Conservation (phyloP, 805 yeast genomes). For the Cyberlindnera lachancei region DNA sequence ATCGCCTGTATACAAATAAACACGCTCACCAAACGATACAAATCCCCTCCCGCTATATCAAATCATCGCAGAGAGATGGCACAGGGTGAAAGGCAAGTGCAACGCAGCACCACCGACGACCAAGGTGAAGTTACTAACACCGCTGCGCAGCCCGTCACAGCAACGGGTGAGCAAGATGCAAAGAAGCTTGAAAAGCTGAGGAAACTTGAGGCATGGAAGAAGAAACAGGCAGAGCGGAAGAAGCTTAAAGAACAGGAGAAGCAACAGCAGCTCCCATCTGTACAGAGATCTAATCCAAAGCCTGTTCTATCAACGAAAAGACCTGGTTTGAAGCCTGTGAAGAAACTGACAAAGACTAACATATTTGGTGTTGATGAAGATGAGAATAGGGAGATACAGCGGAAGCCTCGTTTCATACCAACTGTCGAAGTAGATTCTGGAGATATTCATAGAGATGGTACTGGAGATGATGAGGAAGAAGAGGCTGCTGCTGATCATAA, state of each 20-base stretch:
- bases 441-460: background rate
- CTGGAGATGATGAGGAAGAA: slow-evolving; percentile 9
- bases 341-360: background rate
- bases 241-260: slow-evolving; percentile 15
- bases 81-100: no score
- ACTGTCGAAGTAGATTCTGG: background rate
- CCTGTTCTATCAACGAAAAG: background rate
- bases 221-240: slow-evolving; percentile 27
- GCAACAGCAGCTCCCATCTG: slow-evolving; percentile 2
- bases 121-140: no score
- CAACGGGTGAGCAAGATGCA: no score
- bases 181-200: slow-evolving; percentile 27
- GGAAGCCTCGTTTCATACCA: background rate
- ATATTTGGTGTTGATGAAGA: slow-evolving; percentile 1
- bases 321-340: slow-evolving; percentile 1
- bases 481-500: background rate
- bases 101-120: no score
- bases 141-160: no score
- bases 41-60: no score
- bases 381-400: background rate
- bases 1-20: no score
- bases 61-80: no score
- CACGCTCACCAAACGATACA: no score
- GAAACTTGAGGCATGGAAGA: slow-evolving; percentile 48
- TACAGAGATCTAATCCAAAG: background rate